These are phyloP conservation scores for Epipyxis sp. DNA, from an alignment of 108 stramenopile species.

Conservation along the genomic window DNA sequence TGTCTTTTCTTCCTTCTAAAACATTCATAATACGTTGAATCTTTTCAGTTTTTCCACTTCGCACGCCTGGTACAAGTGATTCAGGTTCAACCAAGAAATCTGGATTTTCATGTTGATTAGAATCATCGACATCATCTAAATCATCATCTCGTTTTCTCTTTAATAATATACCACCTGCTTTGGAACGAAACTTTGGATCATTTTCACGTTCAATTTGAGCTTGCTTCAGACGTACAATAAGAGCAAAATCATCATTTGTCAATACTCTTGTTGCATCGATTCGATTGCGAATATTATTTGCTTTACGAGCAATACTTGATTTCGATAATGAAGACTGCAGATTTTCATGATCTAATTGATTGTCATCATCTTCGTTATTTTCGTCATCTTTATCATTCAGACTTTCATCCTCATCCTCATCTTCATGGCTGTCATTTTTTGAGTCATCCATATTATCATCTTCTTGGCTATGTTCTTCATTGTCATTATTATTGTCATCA, in stretches of 20 bases:
- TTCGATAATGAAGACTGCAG: not conserved
- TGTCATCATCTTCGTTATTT: conserved; percentile 19
- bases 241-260: conserved; percentile 71
- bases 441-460: not conserved
- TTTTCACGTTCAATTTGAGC: not conserved
- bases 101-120: conserved; percentile 37
- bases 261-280: conserved; percentile 76
- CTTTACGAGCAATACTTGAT: conserved; percentile 35
- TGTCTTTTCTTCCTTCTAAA: conserved; percentile 8
- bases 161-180: conserved; percentile 20
- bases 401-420: not conserved
- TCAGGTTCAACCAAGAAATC: conserved; percentile 30
- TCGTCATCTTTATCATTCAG: conserved; percentile 18
- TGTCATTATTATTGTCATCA: conserved; percentile 37
- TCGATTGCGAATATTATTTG: conserved; percentile 61
- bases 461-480: conserved; percentile 33
- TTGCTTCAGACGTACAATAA: conserved; percentile 50
- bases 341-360: not conserved
- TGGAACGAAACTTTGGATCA: not conserved
- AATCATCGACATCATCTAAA: conserved; percentile 32
- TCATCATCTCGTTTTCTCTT: conserved; percentile 11
- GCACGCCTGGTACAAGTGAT: conserved; percentile 13
- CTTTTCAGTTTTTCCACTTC: not conserved
- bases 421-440: conserved; percentile 25
- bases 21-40: not conserved